Percentiles rank a stretch among this genome's conserved stretches.
phyloP scores from a whole-genome alignment of 305 asterid genomes.

The Rubia balearica region DNA sequence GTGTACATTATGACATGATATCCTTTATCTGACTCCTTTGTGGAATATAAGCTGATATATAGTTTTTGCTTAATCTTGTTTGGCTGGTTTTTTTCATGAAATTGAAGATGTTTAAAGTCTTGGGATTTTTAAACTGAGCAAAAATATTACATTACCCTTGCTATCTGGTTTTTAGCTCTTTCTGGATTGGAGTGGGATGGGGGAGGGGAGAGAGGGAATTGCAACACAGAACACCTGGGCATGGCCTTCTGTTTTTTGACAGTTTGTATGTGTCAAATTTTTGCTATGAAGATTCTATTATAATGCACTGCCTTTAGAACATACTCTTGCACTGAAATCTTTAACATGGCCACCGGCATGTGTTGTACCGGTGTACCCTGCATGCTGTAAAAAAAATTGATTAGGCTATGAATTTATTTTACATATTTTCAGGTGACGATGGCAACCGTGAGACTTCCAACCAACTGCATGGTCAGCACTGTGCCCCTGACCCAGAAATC shows the following conservation, averaged over 20 bases:
- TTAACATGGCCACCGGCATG: too few relatives aligned
- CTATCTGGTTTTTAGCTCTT: neutral
- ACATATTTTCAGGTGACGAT: slow-evolving; percentile 42
- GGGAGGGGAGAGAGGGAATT: neutral
- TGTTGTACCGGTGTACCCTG: too few relatives aligned
- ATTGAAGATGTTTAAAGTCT: neutral
- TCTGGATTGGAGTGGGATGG: neutral
- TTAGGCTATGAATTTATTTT: neutral
- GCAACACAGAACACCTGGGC: neutral
- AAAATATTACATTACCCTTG: neutral
- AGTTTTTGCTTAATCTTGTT: neutral
- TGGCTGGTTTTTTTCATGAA: neutral
- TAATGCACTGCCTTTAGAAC: neutral
- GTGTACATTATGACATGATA: slow-evolving; percentile 1
- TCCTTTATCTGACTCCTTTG: neutral
- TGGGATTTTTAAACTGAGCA: neutral
- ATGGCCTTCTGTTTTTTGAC: neutral
- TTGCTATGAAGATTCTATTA: neutral
- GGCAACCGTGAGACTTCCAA: slow-evolving; percentile 55
- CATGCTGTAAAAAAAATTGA: neutral
- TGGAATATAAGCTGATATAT: neutral
- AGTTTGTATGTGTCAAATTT: neutral
- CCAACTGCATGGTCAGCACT: slow-evolving; percentile 35
- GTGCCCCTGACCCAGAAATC: slow-evolving; percentile 35
- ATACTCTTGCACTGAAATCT: neutral